Conservation (phyloP, 208 protist species). For the Balamuthia mandrillaris region DNA sequence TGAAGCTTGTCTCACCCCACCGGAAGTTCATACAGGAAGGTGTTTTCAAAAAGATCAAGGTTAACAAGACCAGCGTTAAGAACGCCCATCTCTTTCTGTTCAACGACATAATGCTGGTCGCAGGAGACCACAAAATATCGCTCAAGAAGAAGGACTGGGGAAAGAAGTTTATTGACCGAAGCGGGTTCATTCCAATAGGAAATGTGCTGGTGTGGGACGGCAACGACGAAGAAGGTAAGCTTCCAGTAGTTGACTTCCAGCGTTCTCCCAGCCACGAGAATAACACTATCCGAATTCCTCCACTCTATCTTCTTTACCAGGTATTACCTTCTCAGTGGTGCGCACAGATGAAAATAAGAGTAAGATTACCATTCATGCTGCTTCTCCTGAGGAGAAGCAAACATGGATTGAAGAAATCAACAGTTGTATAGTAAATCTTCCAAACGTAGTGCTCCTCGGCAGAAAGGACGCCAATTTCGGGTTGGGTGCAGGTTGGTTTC, state of each 20-base stretch:
- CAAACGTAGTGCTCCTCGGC: neutral
- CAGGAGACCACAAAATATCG: no score
- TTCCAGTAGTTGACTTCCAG: neutral
- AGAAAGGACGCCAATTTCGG: no score
- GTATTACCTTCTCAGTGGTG: neutral
- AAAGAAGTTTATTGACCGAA: no score
- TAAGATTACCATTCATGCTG: neutral
- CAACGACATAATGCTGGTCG: neutral
- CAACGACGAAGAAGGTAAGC: neutral
- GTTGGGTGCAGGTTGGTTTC: no score
- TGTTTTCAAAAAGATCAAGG: neutral
- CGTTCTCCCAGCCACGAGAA: neutral
- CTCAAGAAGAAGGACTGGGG: no score
- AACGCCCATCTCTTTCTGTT: neutral
- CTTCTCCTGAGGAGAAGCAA: neutral
- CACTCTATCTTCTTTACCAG: neutral
- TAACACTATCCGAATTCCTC: no score
- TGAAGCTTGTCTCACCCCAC: no score
- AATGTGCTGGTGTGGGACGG: neutral
- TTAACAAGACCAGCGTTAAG: no score
- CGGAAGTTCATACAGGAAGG: neutral
- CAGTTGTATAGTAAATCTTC: neutral
- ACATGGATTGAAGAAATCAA: neutral
- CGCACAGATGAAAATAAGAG: neutral
- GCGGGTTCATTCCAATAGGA: no score